phyloP scores from a whole-genome alignment of 805 yeast genomes.

The Cyberlindnera misumaiensis region DNA sequence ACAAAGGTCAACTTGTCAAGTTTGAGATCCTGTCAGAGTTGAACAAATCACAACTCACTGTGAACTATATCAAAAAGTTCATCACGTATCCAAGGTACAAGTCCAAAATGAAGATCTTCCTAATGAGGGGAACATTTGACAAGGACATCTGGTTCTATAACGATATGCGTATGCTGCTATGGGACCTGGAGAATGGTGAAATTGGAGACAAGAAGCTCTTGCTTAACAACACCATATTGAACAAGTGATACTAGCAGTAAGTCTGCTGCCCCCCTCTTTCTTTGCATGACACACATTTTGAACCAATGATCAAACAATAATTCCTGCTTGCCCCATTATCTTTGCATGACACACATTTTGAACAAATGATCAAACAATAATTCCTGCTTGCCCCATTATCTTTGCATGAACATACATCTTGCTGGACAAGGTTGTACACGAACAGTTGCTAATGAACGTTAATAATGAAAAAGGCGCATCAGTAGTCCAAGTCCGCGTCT shows the following conservation, averaged over 20 bases:
- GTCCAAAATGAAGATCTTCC: slow-evolving; percentile 36
- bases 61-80: slow-evolving; percentile 28
- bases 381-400: no score
- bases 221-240: slow-evolving; percentile 18
- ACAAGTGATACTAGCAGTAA: neutral
- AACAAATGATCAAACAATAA: no score
- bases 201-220: slow-evolving; percentile 17
- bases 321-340: no score
- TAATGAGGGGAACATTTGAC: slow-evolving; percentile 19
- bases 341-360: no score
- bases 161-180: slow-evolving; percentile 24
- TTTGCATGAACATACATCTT: no score
- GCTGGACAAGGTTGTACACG: no score
- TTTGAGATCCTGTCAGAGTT: slow-evolving; percentile 26
- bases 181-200: slow-evolving; percentile 19
- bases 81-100: slow-evolving; percentile 39
- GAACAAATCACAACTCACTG: slow-evolving; percentile 8
- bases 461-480: neutral
- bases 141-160: slow-evolving; percentile 24
- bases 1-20: slow-evolving; percentile 31
- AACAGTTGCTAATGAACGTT: slow-evolving; percentile 2
- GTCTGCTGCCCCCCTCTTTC: no score
- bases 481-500: slow-evolving; percentile 1
- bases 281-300: no score
- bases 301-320: no score